Percentiles rank a stretch among this genome's conserved stretches.
These are phyloP conservation scores for Trichothecium sympodiale DNA, from an alignment of 2,329 filamentous ascomycete species.

Conservation along the genomic window DNA sequence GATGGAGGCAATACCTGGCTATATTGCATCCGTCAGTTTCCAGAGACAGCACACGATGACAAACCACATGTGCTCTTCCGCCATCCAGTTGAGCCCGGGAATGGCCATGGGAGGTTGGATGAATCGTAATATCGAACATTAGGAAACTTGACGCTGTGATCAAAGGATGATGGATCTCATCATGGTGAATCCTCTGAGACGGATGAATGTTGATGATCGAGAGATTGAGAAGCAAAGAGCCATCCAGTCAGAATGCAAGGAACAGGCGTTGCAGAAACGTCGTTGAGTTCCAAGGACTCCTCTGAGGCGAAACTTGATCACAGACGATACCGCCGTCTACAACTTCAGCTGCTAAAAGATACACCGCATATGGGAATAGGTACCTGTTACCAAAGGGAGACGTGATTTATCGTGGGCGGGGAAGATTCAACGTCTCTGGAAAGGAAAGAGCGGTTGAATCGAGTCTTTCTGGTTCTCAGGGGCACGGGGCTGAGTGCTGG, in stretches of 20 bases:
- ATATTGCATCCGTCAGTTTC: slow-evolving; percentile 6
- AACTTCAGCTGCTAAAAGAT: slow-evolving; percentile 31
- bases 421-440: slow-evolving; percentile 31
- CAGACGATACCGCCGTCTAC: slow-evolving; percentile 27
- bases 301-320: slow-evolving; percentile 22
- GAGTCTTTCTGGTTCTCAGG: slow-evolving; percentile 35
- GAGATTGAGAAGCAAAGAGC: slow-evolving; percentile 29
- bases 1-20: slow-evolving; percentile 33
- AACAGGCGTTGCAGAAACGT: slow-evolving; percentile 28
- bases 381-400: slow-evolving; percentile 41
- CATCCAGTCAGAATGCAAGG: slow-evolving; percentile 5
- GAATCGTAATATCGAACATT: slow-evolving; percentile 32
- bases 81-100: slow-evolving; percentile 33
- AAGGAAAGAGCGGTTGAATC: slow-evolving; percentile 27
- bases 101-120: slow-evolving; percentile 37
- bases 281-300: slow-evolving; percentile 35
- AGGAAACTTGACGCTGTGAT: slow-evolving; percentile 29
- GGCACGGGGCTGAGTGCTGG: slow-evolving; percentile 40
- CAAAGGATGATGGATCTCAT: slow-evolving; percentile 30
- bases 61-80: too few species aligned
- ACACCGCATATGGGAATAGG: slow-evolving; percentile 31
- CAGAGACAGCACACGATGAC: slow-evolving; percentile 16
- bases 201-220: slow-evolving; percentile 39
- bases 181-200: too few species aligned
- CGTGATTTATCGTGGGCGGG: slow-evolving; percentile 34